Evolutionary conservation across 441 rosid genomes (phyloP).

Genomic region (Kokia cookei): DNA sequence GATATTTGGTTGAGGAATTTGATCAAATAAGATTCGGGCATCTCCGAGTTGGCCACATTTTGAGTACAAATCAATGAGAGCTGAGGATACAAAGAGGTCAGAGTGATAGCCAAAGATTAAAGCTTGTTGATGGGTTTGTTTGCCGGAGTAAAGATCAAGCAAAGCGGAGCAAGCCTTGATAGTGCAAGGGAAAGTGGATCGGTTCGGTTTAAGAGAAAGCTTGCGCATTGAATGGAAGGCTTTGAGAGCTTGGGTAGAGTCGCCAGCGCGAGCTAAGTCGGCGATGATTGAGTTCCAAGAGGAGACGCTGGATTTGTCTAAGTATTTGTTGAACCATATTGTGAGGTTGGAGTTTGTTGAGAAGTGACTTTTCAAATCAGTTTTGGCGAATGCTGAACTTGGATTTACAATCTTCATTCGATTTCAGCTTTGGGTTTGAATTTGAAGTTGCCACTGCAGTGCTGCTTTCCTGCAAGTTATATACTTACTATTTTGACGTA

Average conservation of each 20-base stretch:
- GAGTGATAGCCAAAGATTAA: slow-evolving; percentile 53
- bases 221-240: slow-evolving; percentile 81
- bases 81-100: slow-evolving; percentile 51
- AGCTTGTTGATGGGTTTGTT: slow-evolving; percentile 82
- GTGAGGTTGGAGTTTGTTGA: slow-evolving; percentile 44
- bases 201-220: slow-evolving; percentile 61
- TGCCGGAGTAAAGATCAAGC: slow-evolving; percentile 59
- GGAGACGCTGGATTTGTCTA: slow-evolving; percentile 58
- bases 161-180: slow-evolving; percentile 83
- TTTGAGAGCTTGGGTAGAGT: slow-evolving; percentile 64
- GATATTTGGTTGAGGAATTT: slow-evolving; percentile 44
- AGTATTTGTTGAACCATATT: slow-evolving; percentile 60
- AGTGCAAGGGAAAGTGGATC: slow-evolving; percentile 77
- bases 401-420: slow-evolving; percentile 19
- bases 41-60: slow-evolving; percentile 42
- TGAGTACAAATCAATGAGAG: slow-evolving; percentile 55
- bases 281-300: slow-evolving; percentile 86
- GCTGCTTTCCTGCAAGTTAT: neutral
- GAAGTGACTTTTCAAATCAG: slow-evolving; percentile 16
- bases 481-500: neutral
- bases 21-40: slow-evolving; percentile 57
- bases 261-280: slow-evolving; percentile 72
- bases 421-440: neutral
- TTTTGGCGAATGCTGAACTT: neutral
- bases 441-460: neutral